phyloP scores from a whole-genome alignment of 192 early-diverging fungal species.

The Neocallimastix lanati region DNA sequence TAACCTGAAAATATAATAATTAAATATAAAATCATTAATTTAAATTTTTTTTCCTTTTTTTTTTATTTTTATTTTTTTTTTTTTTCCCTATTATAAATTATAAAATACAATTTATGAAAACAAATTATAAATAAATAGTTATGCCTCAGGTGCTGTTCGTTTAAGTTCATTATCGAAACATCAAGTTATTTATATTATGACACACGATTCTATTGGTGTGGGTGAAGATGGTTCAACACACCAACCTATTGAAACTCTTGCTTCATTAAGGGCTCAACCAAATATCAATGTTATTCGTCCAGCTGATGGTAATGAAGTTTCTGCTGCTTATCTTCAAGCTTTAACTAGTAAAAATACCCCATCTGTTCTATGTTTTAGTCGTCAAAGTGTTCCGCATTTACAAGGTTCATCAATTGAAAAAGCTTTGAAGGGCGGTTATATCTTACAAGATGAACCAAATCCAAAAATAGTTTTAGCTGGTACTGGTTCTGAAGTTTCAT shows the following conservation, averaged over 20 bases:
- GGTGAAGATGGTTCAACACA: conserved; percentile 99
- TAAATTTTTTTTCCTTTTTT: no score
- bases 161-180: conserved; percentile 72
- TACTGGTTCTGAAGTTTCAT: conserved; percentile 80
- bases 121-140: no score
- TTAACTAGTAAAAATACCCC: conserved; percentile 50
- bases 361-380: conserved; percentile 67
- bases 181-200: conserved; percentile 92
- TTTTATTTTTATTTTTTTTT: no score
- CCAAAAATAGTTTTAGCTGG: conserved; percentile 54
- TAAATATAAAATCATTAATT: no score
- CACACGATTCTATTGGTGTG: conserved; percentile 96
- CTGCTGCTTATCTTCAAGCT: conserved; percentile 73
- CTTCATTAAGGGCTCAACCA: conserved; percentile 72
- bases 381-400: conserved; percentile 87
- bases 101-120: no score
- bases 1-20: no score
- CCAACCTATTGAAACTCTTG: conserved; percentile 91
- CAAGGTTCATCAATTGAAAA: conserved; percentile 62
- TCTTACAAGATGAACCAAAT: conserved; percentile 50
- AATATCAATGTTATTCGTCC: conserved; percentile 75
- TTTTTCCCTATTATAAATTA: no score
- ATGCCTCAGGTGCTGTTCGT: conserved; percentile 67
- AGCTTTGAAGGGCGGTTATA: conserved; percentile 70
- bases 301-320: conserved; percentile 86